Percentiles rank a stretch among this genome's conserved stretches.
phyloP scores from a whole-genome alignment of 176 grass and related monocot genomes.

The Bolboschoenus planiculmis region DNA sequence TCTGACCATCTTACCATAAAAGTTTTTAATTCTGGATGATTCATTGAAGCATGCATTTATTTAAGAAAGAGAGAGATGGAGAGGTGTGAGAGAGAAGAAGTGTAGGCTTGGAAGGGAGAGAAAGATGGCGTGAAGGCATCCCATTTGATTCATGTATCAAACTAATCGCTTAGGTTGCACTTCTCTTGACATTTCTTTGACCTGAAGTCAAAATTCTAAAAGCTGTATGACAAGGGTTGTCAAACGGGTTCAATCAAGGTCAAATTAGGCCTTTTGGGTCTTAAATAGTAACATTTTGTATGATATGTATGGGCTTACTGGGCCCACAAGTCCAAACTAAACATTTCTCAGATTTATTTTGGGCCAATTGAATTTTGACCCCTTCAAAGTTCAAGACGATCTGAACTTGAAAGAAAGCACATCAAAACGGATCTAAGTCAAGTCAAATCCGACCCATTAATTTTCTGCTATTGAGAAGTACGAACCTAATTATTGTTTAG shows the following conservation, averaged over 20 bases:
- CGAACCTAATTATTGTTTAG: conserved; percentile 14
- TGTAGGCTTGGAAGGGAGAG: conserved; percentile 15
- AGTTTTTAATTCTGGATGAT: not conserved
- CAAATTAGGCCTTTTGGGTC: not conserved
- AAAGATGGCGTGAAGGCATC: conserved; percentile 21
- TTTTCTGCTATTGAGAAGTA: not conserved
- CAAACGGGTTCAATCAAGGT: not conserved
- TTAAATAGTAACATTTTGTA: not conserved
- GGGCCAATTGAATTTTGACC: not conserved
- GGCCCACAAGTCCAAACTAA: not conserved
- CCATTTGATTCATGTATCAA: not conserved
- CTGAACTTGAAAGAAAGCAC: not conserved
- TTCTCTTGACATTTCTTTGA: conserved; percentile 7
- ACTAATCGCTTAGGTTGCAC: not conserved
- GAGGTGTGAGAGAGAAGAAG: not conserved
- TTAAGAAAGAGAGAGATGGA: not conserved
- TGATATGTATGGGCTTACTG: not conserved
- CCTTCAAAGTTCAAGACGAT: not conserved
- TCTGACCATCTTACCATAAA: not conserved
- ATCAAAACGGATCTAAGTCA: not conserved
- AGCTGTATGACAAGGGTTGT: not conserved
- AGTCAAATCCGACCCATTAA: not conserved
- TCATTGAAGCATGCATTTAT: not conserved
- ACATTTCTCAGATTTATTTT: not conserved
- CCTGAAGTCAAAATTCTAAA: not conserved